A percentile compares a stretch with the other conserved stretches of the same genome.
Evolutionary conservation across 2,329 filamentous ascomycete species (phyloP).

Genomic region (Stagonosporopsis tanaceti): DNA sequence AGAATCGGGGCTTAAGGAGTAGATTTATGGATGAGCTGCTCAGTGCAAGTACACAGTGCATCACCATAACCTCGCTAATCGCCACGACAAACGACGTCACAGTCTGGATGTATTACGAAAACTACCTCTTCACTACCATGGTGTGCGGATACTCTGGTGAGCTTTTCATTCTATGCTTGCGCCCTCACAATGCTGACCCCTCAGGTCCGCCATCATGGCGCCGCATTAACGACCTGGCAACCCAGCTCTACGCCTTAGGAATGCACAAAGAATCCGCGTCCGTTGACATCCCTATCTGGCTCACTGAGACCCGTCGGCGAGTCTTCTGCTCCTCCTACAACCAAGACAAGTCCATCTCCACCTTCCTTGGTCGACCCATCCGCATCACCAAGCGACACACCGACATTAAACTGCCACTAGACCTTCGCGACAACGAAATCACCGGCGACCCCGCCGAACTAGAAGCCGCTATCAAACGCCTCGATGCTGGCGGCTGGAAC

Average conservation of each 20-base stretch:
- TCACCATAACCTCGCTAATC: constrained; percentile 50
- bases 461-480: constrained; percentile 23
- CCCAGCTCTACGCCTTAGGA: constrained; percentile 43
- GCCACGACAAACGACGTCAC: constrained; percentile 51
- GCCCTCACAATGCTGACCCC: not conserved
- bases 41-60: constrained; percentile 47
- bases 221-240: constrained; percentile 41
- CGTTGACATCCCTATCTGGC: constrained; percentile 36
- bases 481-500: constrained; percentile 53
- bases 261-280: constrained; percentile 42
- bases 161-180: not conserved
- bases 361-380: constrained; percentile 45
- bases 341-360: constrained; percentile 45
- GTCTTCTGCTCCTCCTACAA: constrained; percentile 42
- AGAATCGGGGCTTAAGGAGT: constrained; percentile 26
- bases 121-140: constrained; percentile 47
- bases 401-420: constrained; percentile 41
- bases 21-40: constrained; percentile 43
- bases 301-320: constrained; percentile 39
- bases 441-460: constrained; percentile 29
- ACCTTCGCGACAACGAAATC: constrained; percentile 41
- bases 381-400: constrained; percentile 42
- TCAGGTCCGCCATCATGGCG: constrained; percentile 43
- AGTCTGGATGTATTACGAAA: constrained; percentile 48
- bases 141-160: constrained; percentile 50